phyloP scores from a whole-genome alignment of 148 eudicot species.

The Rhododendron ovatum region DNA sequence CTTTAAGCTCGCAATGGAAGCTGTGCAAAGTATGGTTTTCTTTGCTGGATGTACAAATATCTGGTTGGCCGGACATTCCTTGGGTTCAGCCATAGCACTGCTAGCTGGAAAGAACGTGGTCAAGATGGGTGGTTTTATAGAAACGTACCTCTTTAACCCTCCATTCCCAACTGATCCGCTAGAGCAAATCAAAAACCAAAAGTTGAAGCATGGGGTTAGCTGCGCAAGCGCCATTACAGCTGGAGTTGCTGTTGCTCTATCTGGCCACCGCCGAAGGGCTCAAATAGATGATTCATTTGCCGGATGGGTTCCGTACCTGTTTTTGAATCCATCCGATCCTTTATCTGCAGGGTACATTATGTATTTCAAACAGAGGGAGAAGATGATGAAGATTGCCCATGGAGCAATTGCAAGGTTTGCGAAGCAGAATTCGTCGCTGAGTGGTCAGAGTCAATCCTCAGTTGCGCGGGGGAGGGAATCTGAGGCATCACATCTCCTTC shows the following conservation, averaged over 20 bases:
- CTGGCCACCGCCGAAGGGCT: constrained; percentile 7
- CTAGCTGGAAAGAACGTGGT: constrained; percentile 57
- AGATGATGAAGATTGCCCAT: constrained; percentile 50
- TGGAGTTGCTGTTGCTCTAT: constrained; percentile 38
- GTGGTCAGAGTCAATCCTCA: constrained; percentile 30
- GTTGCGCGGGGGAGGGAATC: constrained; percentile 27
- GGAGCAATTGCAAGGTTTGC: constrained; percentile 49
- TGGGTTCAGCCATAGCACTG: constrained; percentile 69
- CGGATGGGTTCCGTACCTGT: constrained; percentile 62
- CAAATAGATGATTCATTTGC: constrained; percentile 32
- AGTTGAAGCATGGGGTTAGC: constrained; percentile 43
- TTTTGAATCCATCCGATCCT: constrained; percentile 60
- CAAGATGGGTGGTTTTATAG: constrained; percentile 31
- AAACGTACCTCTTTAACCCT: constrained; percentile 75
- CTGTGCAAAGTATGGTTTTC: constrained; percentile 18
- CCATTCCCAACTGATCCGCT: constrained; percentile 53
- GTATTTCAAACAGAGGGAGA: constrained; percentile 64
- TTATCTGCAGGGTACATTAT: constrained; percentile 55
- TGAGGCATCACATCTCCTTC: constrained; percentile 54
- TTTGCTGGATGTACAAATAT: constrained; percentile 27
- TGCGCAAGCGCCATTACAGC: constrained; percentile 43
- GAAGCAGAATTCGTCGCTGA: constrained; percentile 31
- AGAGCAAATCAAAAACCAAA: constrained; percentile 34
- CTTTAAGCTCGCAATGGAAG: constrained; percentile 28
- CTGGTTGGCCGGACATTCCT: constrained; percentile 79